These are phyloP conservation scores for Claviceps sorghi DNA, from an alignment of 2,329 filamentous ascomycete genomes.

Conservation along the genomic window DNA sequence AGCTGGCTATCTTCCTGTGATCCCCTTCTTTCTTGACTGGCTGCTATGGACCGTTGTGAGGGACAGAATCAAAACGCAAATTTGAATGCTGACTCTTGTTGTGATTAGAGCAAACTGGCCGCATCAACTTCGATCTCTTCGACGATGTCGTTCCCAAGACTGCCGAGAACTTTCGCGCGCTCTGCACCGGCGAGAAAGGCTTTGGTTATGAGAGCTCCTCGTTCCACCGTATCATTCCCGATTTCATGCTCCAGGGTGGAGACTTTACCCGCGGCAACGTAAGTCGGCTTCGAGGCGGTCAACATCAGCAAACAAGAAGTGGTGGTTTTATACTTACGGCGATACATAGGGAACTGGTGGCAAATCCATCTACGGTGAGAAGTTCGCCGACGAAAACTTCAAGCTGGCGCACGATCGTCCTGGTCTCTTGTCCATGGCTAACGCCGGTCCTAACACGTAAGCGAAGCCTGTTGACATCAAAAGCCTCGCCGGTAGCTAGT, in stretches of 20 bases:
- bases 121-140: slow-evolving; percentile 83
- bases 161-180: slow-evolving; percentile 66
- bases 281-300: slow-evolving; percentile 23
- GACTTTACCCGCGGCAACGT: slow-evolving; percentile 90
- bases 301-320: background rate
- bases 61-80: background rate
- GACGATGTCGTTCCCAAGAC: slow-evolving; percentile 81
- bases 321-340: slow-evolving; percentile 5
- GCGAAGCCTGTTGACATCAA: slow-evolving; percentile 10
- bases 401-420: slow-evolving; percentile 54
- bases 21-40: background rate
- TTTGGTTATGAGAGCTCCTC: slow-evolving; percentile 69
- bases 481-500: background rate
- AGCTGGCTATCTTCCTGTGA: background rate
- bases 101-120: slow-evolving; percentile 50
- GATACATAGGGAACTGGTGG: slow-evolving; percentile 68
- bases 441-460: slow-evolving; percentile 86
- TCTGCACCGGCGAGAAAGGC: slow-evolving; percentile 69
- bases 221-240: slow-evolving; percentile 86
- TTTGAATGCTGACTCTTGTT: slow-evolving; percentile 3
- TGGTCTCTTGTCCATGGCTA: slow-evolving; percentile 86
- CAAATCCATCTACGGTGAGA: slow-evolving; percentile 89
- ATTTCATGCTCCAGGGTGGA: slow-evolving; percentile 94
- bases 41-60: background rate
- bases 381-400: slow-evolving; percentile 94